A percentile compares a stretch with the other conserved stretches of the same genome.
Evolutionary conservation across 1,139 yeast genomes (phyloP).

Genomic region (Yamadazyma aaseri): DNA sequence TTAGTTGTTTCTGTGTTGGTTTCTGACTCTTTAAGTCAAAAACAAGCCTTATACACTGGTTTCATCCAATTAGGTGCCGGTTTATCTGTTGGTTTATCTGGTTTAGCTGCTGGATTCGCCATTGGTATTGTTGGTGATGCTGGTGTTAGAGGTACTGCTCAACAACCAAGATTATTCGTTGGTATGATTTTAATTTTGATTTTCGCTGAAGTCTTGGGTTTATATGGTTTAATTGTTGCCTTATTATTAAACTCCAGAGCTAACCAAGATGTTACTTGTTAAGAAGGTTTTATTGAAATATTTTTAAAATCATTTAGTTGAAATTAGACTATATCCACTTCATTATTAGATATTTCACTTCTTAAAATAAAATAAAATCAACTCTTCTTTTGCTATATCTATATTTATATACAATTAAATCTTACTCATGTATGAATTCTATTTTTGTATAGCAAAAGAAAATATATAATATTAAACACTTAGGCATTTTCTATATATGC

Average conservation of each 20-base stretch:
- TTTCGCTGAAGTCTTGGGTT: conserved; percentile 97
- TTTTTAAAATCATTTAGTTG: background rate
- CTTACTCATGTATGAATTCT: conserved; percentile 2
- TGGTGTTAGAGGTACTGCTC: conserved; percentile 95
- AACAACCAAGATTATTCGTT: conserved; percentile 94
- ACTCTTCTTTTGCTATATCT: conserved; percentile 1
- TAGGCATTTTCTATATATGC: conserved; percentile 28
- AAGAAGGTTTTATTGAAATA: conserved; percentile 19
- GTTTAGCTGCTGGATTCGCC: conserved; percentile 96
- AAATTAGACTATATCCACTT: background rate
- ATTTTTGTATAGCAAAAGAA: too few species aligned
- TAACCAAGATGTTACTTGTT: conserved; percentile 84
- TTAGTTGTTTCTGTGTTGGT: conserved; percentile 95
- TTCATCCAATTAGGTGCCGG: conserved; percentile 99
- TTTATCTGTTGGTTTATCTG: conserved; percentile 94
- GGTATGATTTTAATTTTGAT: conserved; percentile 92
- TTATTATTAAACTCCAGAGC: conserved; percentile 96
- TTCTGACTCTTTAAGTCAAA: conserved; percentile 84
- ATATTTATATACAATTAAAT: conserved; percentile 5
- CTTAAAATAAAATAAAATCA: conserved; percentile 4
- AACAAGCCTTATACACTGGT: conserved; percentile 93
- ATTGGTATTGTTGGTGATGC: conserved; percentile 99
- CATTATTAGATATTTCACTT: conserved; percentile 11
- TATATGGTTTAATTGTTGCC: conserved; percentile 97
- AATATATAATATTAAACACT: too few species aligned